These are phyloP conservation scores for Chaetomium sp. DNA, from an alignment of 2,329 filamentous ascomycete genomes.

Conservation along the genomic window DNA sequence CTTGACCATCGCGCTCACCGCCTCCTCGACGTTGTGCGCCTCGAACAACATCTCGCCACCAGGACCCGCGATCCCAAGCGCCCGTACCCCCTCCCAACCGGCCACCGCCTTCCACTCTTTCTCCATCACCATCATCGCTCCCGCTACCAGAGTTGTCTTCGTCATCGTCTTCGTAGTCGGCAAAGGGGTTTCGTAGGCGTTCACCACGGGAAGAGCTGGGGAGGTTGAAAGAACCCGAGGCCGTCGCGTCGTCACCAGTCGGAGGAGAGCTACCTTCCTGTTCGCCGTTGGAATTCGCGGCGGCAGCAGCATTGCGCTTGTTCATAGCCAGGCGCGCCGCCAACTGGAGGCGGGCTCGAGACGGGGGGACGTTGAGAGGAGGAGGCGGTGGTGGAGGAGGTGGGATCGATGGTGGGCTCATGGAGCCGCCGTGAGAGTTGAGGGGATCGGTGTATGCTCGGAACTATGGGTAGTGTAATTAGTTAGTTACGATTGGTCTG, in stretches of 20 bases:
- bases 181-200: conserved; percentile 45
- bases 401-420: conserved; percentile 52
- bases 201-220: conserved; percentile 19
- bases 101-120: conserved; percentile 32
- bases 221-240: conserved; percentile 21
- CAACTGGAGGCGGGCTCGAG: conserved; percentile 79
- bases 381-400: conserved; percentile 63
- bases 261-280: conserved; percentile 32
- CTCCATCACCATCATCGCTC: conserved; percentile 33
- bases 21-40: conserved; percentile 5
- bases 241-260: conserved; percentile 27
- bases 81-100: conserved; percentile 19
- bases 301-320: conserved; percentile 49
- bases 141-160: conserved; percentile 44
- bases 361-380: conserved; percentile 78
- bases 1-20: conserved; percentile 14
- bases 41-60: conserved; percentile 32
- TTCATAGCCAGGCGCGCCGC: conserved; percentile 78
- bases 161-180: conserved; percentile 49
- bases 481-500: background rate
- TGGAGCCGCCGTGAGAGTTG: conserved; percentile 40
- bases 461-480: conserved; percentile 38
- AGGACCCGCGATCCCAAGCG: conserved; percentile 31
- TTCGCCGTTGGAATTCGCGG: conserved; percentile 32
- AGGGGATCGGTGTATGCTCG: conserved; percentile 52